phyloP scores from a whole-genome alignment of 495 filamentous ascomycete species.

The Penicillium turbatum region DNA sequence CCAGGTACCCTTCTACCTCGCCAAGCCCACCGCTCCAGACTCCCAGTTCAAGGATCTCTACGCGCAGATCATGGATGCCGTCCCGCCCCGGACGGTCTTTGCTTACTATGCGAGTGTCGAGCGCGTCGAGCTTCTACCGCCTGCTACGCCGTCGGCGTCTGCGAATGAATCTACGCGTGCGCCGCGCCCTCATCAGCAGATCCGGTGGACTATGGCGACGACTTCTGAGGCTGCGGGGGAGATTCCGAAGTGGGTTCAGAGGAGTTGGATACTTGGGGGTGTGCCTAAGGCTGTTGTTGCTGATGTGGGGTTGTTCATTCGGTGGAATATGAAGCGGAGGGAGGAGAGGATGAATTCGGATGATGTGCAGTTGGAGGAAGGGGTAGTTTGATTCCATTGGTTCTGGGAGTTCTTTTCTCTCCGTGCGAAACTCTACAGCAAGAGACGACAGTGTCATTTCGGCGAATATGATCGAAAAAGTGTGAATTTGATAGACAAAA shows the following conservation, averaged over 20 bases:
- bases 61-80: slow-evolving; percentile 24
- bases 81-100: slow-evolving; percentile 44
- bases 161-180: not conserved
- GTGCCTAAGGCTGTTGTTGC: slow-evolving; percentile 63
- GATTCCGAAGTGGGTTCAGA: slow-evolving; percentile 64
- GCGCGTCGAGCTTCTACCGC: slow-evolving; percentile 38
- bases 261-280: slow-evolving; percentile 49
- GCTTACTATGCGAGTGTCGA: slow-evolving; percentile 61
- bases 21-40: not conserved
- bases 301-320: slow-evolving; percentile 66
- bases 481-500: too few species aligned
- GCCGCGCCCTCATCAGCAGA: slow-evolving; percentile 18
- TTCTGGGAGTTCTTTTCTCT: too few species aligned
- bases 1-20: slow-evolving; percentile 46
- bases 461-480: too few species aligned
- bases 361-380: too few species aligned
- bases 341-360: slow-evolving; percentile 10
- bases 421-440: too few species aligned
- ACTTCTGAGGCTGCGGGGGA: slow-evolving; percentile 64
- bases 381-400: too few species aligned
- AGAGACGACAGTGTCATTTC: too few species aligned
- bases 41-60: slow-evolving; percentile 13
- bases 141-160: not conserved
- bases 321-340: slow-evolving; percentile 47
- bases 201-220: slow-evolving; percentile 68